A percentile compares a stretch with the other conserved stretches of the same genome.
These are phyloP conservation scores for Amanita jacksonii DNA, from an alignment of 768 basidiomycete genomes.

Conservation along the genomic window DNA sequence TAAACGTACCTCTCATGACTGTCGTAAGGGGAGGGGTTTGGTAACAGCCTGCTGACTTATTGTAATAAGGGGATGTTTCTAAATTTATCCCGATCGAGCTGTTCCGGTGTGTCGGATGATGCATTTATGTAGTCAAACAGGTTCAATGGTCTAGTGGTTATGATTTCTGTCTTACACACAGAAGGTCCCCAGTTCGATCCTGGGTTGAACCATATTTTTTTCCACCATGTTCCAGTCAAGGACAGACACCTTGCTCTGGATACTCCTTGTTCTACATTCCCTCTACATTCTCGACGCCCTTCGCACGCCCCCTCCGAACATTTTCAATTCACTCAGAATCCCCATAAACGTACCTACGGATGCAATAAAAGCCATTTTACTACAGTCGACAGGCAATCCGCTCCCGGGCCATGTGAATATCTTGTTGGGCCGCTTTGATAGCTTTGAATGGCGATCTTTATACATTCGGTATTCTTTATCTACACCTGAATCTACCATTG, in stretches of 20 bases:
- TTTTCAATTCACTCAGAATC: conserved; percentile 47
- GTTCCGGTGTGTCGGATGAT: too few relatives aligned
- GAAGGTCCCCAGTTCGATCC: conserved; percentile 37
- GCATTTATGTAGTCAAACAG: too few relatives aligned
- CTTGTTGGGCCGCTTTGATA: conserved; percentile 45
- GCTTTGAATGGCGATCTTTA: conserved; percentile 44
- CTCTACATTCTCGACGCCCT: conserved; percentile 38
- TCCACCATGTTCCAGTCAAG: conserved; percentile 9
- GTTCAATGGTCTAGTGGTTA: conserved; percentile 37
- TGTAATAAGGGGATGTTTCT: too few relatives aligned
- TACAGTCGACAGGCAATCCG: conserved; percentile 27
- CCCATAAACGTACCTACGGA: conserved; percentile 48
- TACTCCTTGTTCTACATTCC: conserved; percentile 40
- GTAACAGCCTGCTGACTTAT: too few relatives aligned
- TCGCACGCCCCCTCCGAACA: conserved; percentile 44
- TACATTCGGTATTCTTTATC: conserved; percentile 60
- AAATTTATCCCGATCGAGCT: too few relatives aligned
- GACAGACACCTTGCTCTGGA: conserved; percentile 21
- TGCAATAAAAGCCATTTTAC: conserved; percentile 36
- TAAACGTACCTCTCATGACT: not conserved
- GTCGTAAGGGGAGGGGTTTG: too few relatives aligned
- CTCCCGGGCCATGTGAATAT: conserved; percentile 40
- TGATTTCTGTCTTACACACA: conserved; percentile 27
- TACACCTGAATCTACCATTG: conserved; percentile 1
- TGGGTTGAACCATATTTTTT: conserved; percentile 30